Conservation (phyloP, 2,329 filamentous ascomycete species). For the Grosmannia penicillata region DNA sequence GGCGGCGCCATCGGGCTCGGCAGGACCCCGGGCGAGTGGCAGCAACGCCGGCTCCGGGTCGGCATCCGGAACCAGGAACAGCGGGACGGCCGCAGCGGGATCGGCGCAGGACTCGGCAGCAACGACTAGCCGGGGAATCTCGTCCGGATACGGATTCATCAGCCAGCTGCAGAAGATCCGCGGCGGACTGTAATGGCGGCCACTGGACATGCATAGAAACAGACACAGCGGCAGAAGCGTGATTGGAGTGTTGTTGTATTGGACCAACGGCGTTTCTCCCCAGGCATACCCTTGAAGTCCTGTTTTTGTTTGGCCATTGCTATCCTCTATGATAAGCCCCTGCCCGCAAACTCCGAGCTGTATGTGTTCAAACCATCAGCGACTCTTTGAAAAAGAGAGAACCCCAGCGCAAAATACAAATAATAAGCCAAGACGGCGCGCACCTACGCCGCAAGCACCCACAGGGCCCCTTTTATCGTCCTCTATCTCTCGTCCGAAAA, state of each 20-base stretch:
- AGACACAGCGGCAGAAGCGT: no score
- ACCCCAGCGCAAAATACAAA: no score
- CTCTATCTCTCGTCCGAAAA: not conserved
- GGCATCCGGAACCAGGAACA: not conserved
- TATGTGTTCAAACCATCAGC: no score
- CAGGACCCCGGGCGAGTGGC: not conserved
- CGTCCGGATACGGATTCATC: conserved; percentile 43
- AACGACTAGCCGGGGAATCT: conserved; percentile 21
- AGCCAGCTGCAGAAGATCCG: conserved; percentile 48
- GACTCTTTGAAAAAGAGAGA: no score
- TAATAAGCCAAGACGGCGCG: no score
- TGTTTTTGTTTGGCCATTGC: not conserved
- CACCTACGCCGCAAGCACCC: no score
- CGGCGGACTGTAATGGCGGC: conserved; percentile 32
- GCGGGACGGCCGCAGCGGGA: not conserved
- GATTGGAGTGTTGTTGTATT: no score
- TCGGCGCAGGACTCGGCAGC: not conserved
- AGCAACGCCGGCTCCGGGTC: no score
- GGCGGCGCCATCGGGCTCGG: not conserved
- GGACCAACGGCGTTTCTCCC: not conserved
- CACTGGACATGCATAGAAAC: not conserved
- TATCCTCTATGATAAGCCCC: not conserved
- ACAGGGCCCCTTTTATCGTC: no score
- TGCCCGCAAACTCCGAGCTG: not conserved
- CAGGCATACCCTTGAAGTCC: not conserved